Percentiles rank a stretch among this genome's conserved stretches.
Conservation (phyloP, 306 rosid species). For the Citrullus colocynthis region DNA sequence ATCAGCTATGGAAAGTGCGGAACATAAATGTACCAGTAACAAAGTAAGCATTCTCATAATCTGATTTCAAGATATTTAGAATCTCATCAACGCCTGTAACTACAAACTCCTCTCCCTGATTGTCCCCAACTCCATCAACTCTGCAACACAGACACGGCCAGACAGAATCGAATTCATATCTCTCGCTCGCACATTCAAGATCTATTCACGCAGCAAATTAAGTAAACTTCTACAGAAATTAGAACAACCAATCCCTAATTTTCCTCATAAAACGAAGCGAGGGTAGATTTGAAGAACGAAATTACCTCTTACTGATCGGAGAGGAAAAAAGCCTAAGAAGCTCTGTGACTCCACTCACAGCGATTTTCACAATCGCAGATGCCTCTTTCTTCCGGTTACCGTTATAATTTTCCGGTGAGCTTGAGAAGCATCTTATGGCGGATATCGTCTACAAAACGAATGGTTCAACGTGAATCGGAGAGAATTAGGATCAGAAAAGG, state of each 20-base stretch:
- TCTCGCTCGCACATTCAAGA: neutral
- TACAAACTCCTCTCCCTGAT: conserved; percentile 24
- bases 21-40: conserved; percentile 41
- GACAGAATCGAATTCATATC: neutral
- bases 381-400: conserved; percentile 19
- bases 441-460: conserved; percentile 11
- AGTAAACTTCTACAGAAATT: neutral
- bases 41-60: conserved; percentile 54
- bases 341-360: conserved; percentile 59
- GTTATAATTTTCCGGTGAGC: conserved; percentile 7
- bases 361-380: conserved; percentile 42
- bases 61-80: conserved; percentile 36
- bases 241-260: neutral
- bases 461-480: neutral
- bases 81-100: conserved; percentile 53
- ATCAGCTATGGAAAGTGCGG: neutral
- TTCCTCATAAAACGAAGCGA: neutral
- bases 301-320: conserved; percentile 24
- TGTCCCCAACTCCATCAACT: conserved; percentile 12
- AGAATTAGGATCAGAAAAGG: neutral
- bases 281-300: neutral
- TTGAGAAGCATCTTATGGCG: conserved; percentile 21
- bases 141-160: conserved; percentile 6
- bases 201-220: neutral
- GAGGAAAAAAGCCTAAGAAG: conserved; percentile 55